Base-by-base conservation (phyloP, 1,284 basidiomycete genomes). In the Ganoderma meredithae region DNA sequence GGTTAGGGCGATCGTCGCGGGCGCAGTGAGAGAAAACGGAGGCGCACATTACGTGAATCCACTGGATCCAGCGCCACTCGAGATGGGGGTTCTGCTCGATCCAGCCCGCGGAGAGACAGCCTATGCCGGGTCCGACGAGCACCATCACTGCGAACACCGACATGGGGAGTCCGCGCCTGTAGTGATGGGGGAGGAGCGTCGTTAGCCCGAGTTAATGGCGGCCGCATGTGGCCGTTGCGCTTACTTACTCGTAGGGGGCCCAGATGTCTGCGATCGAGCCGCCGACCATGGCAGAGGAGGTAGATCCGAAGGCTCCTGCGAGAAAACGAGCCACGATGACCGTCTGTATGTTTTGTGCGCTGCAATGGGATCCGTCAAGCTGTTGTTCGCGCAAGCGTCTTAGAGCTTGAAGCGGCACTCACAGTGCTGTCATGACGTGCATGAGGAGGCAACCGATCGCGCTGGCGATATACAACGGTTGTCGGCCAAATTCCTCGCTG, bases 11-110 rank as follows among this genome's bases (percentile, higher is more conserved):
- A 67, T 40, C 55, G 60, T 41, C 22, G 36, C 41, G 47, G 64
- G 52, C 65, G 33, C 9, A 15, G 55, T 52, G 60, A 44, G 17
- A 58, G 13, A 2, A 10, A 33, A 13, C 3, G 33, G n/a, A 15
- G 44, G 52, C 67, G 27, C 66, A 88, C 88, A 90, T 92, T 76
- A 89, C 82, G 71, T 91, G 87, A 39, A 94, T 85, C 92, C 92
- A 94, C 78, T 94, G 88, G 15, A 95, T 93, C 93, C 93, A 95
- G 44, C 91, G 83, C 93, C 94, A 95, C 64, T 83, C 82, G 41
- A 95, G 76, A 9, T 80, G 80, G 0, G 81, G 77, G 67, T 90
- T 86, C 74, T 88, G 85, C 74, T 92, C 91, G 8, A 93, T 87
- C 87, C 88, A 94, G 3, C 90, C 90, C 4, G 88, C 85, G n/a